Conservation (phyloP, 768 basidiomycete species). For the Butyriboletus loyo region DNA sequence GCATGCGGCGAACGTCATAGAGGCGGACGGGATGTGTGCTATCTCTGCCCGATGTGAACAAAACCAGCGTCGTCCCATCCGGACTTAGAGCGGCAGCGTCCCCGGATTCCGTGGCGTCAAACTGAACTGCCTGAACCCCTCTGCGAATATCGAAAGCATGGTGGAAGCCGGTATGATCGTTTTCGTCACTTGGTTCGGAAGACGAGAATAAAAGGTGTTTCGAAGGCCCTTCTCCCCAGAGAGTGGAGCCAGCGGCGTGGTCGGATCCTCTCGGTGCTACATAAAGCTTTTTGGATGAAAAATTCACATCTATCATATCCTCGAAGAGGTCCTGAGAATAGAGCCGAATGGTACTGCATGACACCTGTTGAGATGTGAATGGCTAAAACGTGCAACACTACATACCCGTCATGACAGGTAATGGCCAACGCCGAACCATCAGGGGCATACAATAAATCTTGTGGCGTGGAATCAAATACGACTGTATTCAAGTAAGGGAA, state of each 20-base stretch:
- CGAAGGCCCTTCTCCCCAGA: constrained; percentile 49
- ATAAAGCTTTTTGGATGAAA: constrained; percentile 12
- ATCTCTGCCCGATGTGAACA: constrained; percentile 30
- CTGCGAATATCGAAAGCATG: constrained; percentile 44
- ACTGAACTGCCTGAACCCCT: constrained; percentile 25
- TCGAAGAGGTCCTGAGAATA: constrained; percentile 25
- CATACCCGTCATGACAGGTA: constrained; percentile 29
- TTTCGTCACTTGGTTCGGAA: constrained; percentile 41
- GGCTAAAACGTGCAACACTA: not conserved
- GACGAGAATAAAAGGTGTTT: constrained; percentile 49
- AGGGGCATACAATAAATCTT: constrained; percentile 47
- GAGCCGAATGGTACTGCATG: constrained; percentile 21
- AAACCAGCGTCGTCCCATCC: constrained; percentile 36
- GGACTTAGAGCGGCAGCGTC: constrained; percentile 48
- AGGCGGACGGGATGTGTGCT: constrained; percentile 41
- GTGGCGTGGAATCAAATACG: constrained; percentile 30
- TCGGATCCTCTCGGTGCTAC: constrained; percentile 14
- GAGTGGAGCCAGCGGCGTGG: constrained; percentile 43
- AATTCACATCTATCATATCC: constrained; percentile 10
- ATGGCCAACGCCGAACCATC: constrained; percentile 38
- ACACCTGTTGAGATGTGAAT: not conserved
- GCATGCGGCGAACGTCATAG: constrained; percentile 47
- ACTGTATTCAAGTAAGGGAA: constrained; percentile 14
- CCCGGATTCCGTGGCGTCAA: constrained; percentile 51
- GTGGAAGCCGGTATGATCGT: constrained; percentile 41